Percentiles rank a stretch among this genome's conserved stretches.
phyloP scores from a whole-genome alignment of 179 eudicot genomes.

The Spergularia azorica region DNA sequence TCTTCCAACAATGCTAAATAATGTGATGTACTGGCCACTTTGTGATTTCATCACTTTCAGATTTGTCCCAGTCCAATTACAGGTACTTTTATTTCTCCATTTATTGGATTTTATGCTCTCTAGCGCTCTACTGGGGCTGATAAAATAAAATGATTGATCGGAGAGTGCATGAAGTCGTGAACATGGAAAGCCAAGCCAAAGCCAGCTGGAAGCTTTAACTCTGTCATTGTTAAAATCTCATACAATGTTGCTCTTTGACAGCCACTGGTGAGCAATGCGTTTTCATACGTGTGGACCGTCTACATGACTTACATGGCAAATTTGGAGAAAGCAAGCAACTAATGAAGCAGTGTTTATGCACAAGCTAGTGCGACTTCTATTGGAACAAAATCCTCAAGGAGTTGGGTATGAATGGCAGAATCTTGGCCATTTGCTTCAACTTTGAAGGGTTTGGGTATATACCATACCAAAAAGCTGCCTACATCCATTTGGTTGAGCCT shows the following conservation, averaged over 20 bases:
- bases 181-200: no score
- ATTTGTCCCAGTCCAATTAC: conserved; percentile 79
- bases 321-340: conserved; percentile 50
- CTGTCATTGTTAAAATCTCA: background rate
- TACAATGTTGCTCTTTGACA: conserved; percentile 34
- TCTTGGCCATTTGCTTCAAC: no score
- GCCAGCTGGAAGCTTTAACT: no score
- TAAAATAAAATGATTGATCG: background rate
- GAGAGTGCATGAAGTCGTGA: background rate
- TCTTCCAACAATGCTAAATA: conserved; percentile 68
- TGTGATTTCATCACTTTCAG: conserved; percentile 88
- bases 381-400: background rate
- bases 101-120: background rate
- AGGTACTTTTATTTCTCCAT: conserved; percentile 40
- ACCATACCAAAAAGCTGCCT: conserved; percentile 1
- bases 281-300: conserved; percentile 82
- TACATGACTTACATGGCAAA: conserved; percentile 95
- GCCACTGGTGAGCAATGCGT: conserved; percentile 85
- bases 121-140: background rate
- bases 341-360: conserved; percentile 3
- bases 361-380: background rate
- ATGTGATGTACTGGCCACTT: conserved; percentile 88
- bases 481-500: background rate
- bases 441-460: background rate
- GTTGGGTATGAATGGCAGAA: no score